Evolutionary conservation across 164 flowering plant species (phyloP), one percentile per base, ranked within the genome.

Genomic region (Tetracentron sinense): DNA sequence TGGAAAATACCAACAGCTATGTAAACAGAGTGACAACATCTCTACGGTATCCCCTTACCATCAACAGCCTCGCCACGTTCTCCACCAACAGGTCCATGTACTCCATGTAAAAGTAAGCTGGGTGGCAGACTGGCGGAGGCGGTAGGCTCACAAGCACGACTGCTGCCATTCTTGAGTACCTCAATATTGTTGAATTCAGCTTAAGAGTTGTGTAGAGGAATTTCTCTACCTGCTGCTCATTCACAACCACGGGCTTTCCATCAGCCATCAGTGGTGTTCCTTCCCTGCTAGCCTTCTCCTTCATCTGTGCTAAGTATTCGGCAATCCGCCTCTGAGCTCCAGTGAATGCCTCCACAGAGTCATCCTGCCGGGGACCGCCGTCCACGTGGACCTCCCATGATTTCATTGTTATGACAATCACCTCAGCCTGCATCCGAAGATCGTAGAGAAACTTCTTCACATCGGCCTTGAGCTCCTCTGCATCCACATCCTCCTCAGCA

Each of bases 361-460:
- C 97, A 38, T 94, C 99, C 54, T 81, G 90, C 51, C 77, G 85
- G 42, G 82, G 19, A 35, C 79, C 82, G 54, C 74, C 82, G 16
- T 84, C 97, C 22, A 71, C 75, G 42, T 80, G 81, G 2, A 69
- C 70, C 48, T 91, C 99, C 98, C 97, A 93, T 38, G 93, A 83
- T 65, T 88, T 91, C 86, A 92, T 95, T 6, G 96, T 78, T 42
- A 95, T 65, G 0, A 95, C 99, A 58, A 95, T 86, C 14, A 95
- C 99, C 72, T 95, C 97, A 15, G 99, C 99, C 57, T 88, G 99
- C 97, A 95, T 88, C n/a, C 99, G 79, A n/a, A 95, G 92, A 76
- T 95, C 99, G 47, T 95, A 95, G 1, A 95, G 81, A 68, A 95
- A 95, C 70, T 90, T 92, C 77, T 81, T 89, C 46, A 95, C 97